Percentiles rank a stretch among this genome's conserved stretches.
Evolutionary conservation across 352 stramenopile genomes (phyloP).

Genomic region (Pythium apleroticum): DNA sequence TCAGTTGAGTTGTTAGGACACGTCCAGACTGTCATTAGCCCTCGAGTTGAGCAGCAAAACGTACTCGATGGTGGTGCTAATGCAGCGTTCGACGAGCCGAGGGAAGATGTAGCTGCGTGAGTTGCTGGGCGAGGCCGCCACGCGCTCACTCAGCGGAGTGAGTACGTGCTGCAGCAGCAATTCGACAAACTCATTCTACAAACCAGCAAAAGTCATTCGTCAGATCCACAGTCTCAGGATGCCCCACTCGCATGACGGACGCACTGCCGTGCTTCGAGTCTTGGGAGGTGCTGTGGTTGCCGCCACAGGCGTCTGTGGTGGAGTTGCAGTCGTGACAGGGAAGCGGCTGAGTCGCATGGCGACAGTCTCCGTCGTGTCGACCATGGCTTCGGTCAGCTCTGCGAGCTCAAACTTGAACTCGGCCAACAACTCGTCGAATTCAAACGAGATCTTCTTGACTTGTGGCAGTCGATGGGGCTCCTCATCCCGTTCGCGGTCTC

Average conservation of each 20-base stretch:
- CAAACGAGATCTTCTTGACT: slow-evolving; percentile 51
- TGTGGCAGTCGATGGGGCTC: slow-evolving; percentile 34
- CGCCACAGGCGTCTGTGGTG: background rate
- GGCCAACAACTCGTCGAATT: slow-evolving; percentile 44
- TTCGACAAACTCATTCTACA: slow-evolving; percentile 55
- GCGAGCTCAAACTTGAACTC: slow-evolving; percentile 56
- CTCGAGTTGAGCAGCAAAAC: no score
- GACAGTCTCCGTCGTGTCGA: slow-evolving; percentile 48
- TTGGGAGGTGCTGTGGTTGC: background rate
- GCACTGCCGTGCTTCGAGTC: slow-evolving; percentile 10
- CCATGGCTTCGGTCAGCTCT: slow-evolving; percentile 52
- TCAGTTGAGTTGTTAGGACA: no score
- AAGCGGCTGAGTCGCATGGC: slow-evolving; percentile 35
- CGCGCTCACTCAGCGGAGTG: slow-evolving; percentile 42
- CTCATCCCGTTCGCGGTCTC: background rate
- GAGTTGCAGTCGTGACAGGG: background rate
- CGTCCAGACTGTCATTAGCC: no score
- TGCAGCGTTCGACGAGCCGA: slow-evolving; percentile 53
- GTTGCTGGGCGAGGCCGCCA: slow-evolving; percentile 38
- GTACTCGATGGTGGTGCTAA: slow-evolving; percentile 54
- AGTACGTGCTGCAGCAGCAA: slow-evolving; percentile 49
- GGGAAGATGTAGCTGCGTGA: slow-evolving; percentile 50
- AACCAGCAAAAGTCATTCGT: no score
- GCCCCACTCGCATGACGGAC: background rate
- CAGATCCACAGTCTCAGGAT: background rate